Evolutionary conservation across 169 alveolate genomes (phyloP).

Genomic region (Plasmodium inui): DNA sequence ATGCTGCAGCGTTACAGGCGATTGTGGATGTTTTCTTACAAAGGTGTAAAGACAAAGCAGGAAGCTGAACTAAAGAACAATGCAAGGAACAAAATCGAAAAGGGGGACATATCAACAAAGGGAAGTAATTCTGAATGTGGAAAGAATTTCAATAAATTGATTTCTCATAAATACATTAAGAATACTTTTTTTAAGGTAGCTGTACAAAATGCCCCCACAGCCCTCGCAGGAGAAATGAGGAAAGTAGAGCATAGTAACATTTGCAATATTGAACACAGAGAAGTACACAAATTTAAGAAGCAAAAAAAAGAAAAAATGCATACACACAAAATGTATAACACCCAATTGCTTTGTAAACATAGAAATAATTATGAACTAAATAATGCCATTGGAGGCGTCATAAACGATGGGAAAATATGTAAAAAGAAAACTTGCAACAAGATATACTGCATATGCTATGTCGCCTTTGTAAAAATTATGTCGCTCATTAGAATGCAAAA

Average conservation of each 20-base stretch:
- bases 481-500: conserved; percentile 31
- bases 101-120: not conserved
- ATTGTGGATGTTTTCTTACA: conserved; percentile 39
- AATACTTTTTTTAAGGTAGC: not conserved
- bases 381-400: not conserved
- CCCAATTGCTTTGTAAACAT: not conserved
- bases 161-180: not conserved
- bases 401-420: not conserved
- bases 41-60: not conserved
- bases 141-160: not conserved
- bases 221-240: not conserved
- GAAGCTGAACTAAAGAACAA: not conserved
- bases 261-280: not conserved
- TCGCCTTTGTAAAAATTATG: conserved; percentile 64
- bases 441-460: conserved; percentile 35
- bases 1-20: not conserved
- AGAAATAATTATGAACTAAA: not conserved
- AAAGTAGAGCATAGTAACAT: not conserved
- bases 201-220: not conserved
- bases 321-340: not conserved
- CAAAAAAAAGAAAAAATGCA: not conserved
- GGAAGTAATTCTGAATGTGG: not conserved
- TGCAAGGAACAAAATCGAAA: not conserved
- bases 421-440: not conserved
- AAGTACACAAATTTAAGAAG: not conserved